Conservation (phyloP, 2,329 filamentous ascomycete species). For the Phoma sp. region DNA sequence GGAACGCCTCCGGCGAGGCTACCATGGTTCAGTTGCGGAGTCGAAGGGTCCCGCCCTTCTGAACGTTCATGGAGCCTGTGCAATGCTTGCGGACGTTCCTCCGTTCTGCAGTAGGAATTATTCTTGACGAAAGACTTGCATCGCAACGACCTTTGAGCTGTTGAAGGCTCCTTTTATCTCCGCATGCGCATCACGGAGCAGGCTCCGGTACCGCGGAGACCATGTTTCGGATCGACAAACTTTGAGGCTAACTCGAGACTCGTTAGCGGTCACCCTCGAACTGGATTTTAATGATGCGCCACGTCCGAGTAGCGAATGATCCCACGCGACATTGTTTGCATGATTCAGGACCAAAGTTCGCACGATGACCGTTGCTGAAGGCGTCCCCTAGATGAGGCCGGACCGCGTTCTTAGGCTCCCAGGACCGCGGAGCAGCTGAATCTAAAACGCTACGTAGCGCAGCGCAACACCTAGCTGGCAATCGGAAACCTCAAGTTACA, state of each 20-base stretch:
- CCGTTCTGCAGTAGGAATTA: background rate
- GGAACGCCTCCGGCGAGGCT: background rate
- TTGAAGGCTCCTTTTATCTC: background rate
- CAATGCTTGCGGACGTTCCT: background rate
- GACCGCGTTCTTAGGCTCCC: background rate
- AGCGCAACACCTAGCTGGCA: background rate
- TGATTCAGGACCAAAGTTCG: slow-evolving; percentile 15
- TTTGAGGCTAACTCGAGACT: background rate
- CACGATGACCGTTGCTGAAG: background rate
- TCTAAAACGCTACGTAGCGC: slow-evolving; percentile 5
- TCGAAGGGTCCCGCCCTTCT: background rate
- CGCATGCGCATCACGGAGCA: background rate
- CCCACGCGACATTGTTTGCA: slow-evolving; percentile 2
- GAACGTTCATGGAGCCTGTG: background rate
- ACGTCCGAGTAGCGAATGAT: slow-evolving; percentile 11
- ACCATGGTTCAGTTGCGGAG: background rate
- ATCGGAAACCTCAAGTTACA: background rate
- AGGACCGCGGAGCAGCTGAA: background rate
- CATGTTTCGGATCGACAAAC: slow-evolving; percentile 9
- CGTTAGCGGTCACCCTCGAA: background rate
- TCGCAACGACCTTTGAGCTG: background rate
- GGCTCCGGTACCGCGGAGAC: background rate
- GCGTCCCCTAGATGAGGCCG: background rate
- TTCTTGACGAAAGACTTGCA: no score
- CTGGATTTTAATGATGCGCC: background rate